Evolutionary conservation across 2,329 filamentous ascomycete genomes (phyloP).

Genomic region (Cercospora zeae-maydis): DNA sequence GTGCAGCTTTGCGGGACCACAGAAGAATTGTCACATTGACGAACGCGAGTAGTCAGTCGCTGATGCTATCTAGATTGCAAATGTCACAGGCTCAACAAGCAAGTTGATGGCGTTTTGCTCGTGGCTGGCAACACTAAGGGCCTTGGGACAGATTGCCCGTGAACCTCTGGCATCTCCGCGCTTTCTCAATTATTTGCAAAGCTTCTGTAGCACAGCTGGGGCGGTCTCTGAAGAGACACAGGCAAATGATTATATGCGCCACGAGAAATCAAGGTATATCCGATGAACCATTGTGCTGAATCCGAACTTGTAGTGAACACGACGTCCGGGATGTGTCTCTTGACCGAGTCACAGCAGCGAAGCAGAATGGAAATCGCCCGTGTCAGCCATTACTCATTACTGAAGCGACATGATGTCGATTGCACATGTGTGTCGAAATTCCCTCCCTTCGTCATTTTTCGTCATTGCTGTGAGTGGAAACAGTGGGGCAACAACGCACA

Average conservation of each 20-base stretch:
- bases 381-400: background rate
- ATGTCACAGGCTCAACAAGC: constrained; percentile 32
- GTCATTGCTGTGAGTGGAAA: constrained; percentile 4
- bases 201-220: too few relatives aligned
- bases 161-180: too few relatives aligned
- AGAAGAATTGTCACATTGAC: constrained; percentile 21
- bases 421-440: background rate
- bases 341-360: background rate
- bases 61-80: constrained; percentile 20
- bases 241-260: too few relatives aligned
- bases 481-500: background rate
- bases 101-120: constrained; percentile 39
- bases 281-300: too few relatives aligned
- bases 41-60: background rate
- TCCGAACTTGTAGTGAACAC: constrained; percentile 7
- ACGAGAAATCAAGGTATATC: too few relatives aligned
- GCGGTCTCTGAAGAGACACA: too few relatives aligned
- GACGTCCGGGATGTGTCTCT: background rate
- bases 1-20: constrained; percentile 27
- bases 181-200: too few relatives aligned
- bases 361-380: background rate
- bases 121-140: constrained; percentile 35
- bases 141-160: constrained; percentile 31
- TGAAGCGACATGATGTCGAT: constrained; percentile 3
- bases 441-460: background rate